Evolutionary conservation across 108 stramenopile genomes (phyloP), one percentile per base, ranked within the genome.

Genomic region (Skeletonema menzelii): DNA sequence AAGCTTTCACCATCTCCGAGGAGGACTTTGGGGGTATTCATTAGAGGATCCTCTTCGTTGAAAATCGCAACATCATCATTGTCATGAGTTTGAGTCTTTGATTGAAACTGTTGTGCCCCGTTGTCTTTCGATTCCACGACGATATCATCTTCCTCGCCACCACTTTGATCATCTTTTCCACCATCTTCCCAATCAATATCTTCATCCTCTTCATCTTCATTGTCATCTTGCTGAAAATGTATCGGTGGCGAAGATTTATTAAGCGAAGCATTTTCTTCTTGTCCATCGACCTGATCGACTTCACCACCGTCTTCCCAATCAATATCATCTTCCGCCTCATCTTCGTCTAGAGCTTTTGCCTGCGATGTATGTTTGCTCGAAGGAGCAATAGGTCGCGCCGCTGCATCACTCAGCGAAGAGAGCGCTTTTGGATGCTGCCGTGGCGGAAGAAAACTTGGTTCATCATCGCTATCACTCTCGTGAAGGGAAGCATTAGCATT

Each of bases 241-340:
- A 5, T 13, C 27, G 19, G 30, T 34, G 57, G 32, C 5, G 53
- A 38, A 27, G 8, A 56, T 49, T 65, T 14, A 61, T 27, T 28
- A 13, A 62, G 11, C 27, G 22, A 10, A 42, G 30, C 4, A 30
- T 67, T 20, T 27, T 68, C 28, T 55, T 67, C 27, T 22, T 56
- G 27, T 4, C 12, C 30, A 15, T 69, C 59, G 22, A 13, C 27
- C 61, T 19, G 14, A 42, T 63, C 35, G 15, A 34, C 32, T 37
- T 59, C 46, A n/a, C 11, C 47, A 49, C 85, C 85, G 61, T 86
- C 88, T 75, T 87, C 86, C 86, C 86, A 85, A 42, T 82, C 83
- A 59, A 87, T 67, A 37, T 82, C 80, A 32, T 80, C 82, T n/a
- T 83, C 79, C 6, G 70, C 64, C 12, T 67, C 64, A 37, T 66